Evolutionary conservation across 2,329 filamentous ascomycete species (phyloP).

Genomic region (Pseudogymnoascus sp.): DNA sequence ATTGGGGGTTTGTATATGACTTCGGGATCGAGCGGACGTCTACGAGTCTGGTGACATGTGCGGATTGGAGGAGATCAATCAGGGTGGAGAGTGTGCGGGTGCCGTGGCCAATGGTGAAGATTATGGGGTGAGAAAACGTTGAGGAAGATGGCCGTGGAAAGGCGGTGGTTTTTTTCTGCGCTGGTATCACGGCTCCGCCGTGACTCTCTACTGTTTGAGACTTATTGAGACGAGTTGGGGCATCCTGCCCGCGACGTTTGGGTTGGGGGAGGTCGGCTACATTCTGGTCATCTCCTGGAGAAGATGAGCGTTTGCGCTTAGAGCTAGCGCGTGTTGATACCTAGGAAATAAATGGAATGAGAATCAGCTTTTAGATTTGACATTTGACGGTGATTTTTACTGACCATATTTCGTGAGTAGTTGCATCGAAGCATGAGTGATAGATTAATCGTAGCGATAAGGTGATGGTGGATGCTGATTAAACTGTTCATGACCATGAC

Average conservation of each 20-base stretch:
- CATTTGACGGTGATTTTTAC: neutral
- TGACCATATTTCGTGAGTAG: conserved; percentile 1
- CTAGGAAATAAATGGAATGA: neutral
- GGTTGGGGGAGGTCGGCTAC: neutral
- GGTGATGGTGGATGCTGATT: neutral
- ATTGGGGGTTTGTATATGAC: conserved; percentile 14
- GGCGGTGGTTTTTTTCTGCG: neutral
- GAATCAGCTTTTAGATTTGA: neutral
- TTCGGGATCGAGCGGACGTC: conserved; percentile 13
- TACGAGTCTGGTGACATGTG: conserved; percentile 13
- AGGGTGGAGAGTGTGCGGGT: conserved; percentile 12
- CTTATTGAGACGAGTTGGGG: neutral
- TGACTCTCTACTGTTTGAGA: neutral
- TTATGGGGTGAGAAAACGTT: conserved; percentile 11
- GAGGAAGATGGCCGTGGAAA: neutral
- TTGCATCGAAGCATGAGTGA: neutral
- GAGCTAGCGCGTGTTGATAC: conserved; percentile 1
- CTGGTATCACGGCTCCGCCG: neutral
- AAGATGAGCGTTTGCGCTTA: neutral
- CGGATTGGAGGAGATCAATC: conserved; percentile 12
- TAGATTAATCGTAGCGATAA: neutral
- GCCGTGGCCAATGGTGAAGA: conserved; percentile 13
- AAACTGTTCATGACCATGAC: neutral
- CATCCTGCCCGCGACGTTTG: neutral
- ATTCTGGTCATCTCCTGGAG: conserved; percentile 1